Percentiles rank a stretch among this genome's conserved stretches.
Conservation (phyloP, 352 stramenopile species). For the Phytophthora chlamydospora region DNA sequence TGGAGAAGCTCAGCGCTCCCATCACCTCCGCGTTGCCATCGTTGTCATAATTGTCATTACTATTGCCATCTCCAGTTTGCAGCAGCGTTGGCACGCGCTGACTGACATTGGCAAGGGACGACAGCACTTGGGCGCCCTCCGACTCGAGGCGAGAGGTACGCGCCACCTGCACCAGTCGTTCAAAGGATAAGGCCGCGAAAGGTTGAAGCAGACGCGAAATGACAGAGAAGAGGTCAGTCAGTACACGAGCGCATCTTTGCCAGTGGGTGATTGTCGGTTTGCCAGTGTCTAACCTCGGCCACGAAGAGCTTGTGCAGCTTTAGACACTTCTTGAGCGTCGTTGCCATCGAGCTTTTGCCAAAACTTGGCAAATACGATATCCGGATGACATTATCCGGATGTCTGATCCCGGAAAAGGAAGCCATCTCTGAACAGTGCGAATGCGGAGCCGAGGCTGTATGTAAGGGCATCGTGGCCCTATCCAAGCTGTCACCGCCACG, state of each 20-base stretch:
- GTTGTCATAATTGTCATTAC: background rate
- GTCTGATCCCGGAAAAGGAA: no score
- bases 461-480: no score
- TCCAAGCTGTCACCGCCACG: no score
- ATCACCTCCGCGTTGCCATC: conserved; percentile 27
- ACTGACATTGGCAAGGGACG: conserved; percentile 73
- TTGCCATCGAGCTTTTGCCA: conserved; percentile 36
- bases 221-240: conserved; percentile 1
- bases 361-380: no score
- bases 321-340: conserved; percentile 58
- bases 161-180: conserved; percentile 46
- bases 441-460: no score
- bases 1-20: conserved; percentile 54
- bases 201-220: background rate
- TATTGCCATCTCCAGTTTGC: conserved; percentile 6
- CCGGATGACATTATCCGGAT: no score
- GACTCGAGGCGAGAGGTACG: conserved; percentile 58
- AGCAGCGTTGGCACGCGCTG: conserved; percentile 58
- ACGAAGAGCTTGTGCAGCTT: conserved; percentile 77
- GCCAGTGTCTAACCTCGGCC: conserved; percentile 41
- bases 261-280: background rate
- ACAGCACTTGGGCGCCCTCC: conserved; percentile 68
- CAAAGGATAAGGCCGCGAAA: background rate
- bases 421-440: no score
- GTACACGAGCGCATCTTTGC: no score